Evolutionary conservation across 208 protist species (phyloP), one percentile per base, ranked within the genome.

Genomic region (Trypanosoma grayi): DNA sequence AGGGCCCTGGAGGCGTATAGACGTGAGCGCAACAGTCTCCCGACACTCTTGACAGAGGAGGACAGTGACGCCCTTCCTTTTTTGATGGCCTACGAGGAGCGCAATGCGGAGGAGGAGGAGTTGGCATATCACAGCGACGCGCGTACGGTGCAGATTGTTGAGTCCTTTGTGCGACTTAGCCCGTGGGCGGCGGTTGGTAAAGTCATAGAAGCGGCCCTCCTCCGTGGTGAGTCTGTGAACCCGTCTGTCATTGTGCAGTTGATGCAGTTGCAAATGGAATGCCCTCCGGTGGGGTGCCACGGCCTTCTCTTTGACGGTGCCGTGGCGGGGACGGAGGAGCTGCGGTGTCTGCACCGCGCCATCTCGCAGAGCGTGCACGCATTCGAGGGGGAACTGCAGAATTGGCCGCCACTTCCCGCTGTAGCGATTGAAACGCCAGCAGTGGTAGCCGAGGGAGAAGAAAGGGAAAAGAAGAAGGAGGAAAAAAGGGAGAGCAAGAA

Each of bases 241-340:
- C 60, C 64, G 6, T 53, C 58, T 0, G 24, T 77, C n/a, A 56
- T 87, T 37, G 77, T 69, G 25, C 2, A 60, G 22, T 46, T 94
- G 18, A 70, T 87, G 41, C 66, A 55, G n/a, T 47, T 90, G 30
- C 66, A 78, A 51, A 72, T 92, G 36, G 24, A 10, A 8, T 75
- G 83, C 36, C 39, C 81, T 40, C 63, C 39, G 2, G 73, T 73
- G 1, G 11, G 25, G 5, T 70, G 34, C 62, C 66, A 65, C 20
- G 81, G 84, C 7, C 37, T 94, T 44, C 59, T 94, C 4, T 69
- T 94, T 37, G 88, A 94, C 18, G 82, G 83, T 8, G 70, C 83
- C 4, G 54, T 86, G 13, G 51, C 44, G 52, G 64, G 70, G 22
- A 47, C 77, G 0, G 75, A 65, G 18, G 75, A 63, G 56, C 61